A percentile compares a stretch with the other conserved stretches of the same genome.
phyloP scores from a whole-genome alignment of 345 rosid species.

The Citrus trifoliata region DNA sequence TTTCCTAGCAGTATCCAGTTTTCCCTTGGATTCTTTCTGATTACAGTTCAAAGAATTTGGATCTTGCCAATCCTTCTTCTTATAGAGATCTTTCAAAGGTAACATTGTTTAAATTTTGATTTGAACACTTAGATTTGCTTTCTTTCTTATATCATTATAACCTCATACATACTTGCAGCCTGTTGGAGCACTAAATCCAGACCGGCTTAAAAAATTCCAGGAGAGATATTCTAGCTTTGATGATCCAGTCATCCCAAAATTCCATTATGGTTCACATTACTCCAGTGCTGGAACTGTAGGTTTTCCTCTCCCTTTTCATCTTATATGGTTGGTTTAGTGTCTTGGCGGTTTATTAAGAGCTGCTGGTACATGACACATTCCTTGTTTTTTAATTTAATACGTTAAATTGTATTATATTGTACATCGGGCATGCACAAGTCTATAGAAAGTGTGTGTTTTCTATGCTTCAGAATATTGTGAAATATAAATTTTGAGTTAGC shows the following conservation, averaged over 20 bases:
- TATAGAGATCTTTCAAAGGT: constrained; percentile 98
- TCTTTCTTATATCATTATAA: constrained; percentile 22
- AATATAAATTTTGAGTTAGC: background rate
- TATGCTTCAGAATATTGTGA: background rate
- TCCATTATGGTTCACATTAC: constrained; percentile 98
- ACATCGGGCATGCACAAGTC: background rate
- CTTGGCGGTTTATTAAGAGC: background rate
- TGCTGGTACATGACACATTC: constrained; percentile 5
- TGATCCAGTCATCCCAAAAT: constrained; percentile 96
- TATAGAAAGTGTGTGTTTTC: background rate
- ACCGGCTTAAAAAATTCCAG: constrained; percentile 77
- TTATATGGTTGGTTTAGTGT: constrained; percentile 7
- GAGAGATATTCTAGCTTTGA: constrained; percentile 97
- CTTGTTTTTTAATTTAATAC: background rate
- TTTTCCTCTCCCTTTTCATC: constrained; percentile 23
- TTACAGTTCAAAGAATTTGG: constrained; percentile 68
- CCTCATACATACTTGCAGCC: constrained; percentile 60
- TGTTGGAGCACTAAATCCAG: constrained; percentile 87
- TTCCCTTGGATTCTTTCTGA: constrained; percentile 97
- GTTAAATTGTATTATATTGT: background rate
- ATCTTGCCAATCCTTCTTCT: constrained; percentile 81
- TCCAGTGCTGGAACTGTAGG: constrained; percentile 96
- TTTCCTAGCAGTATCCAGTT: constrained; percentile 88
- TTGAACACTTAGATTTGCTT: constrained; percentile 9
- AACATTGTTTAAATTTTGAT: constrained; percentile 27